Conservation (phyloP, 306 rosid species). For the Castanea crenata region DNA sequence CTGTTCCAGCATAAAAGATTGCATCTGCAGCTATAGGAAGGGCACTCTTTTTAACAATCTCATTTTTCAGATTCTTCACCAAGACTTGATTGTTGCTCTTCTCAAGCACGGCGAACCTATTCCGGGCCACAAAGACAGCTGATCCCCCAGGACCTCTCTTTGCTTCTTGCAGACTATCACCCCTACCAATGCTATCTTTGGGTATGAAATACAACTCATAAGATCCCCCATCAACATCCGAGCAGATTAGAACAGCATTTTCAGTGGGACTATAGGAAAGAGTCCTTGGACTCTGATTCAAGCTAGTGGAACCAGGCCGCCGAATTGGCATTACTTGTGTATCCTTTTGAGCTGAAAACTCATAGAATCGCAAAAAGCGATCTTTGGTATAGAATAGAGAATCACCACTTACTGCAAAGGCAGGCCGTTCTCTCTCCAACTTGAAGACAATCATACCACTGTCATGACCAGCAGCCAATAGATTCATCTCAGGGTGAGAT, state of each 20-base stretch:
- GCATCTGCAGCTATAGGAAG: constrained; percentile 79
- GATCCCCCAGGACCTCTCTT: constrained; percentile 93
- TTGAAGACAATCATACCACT: constrained; percentile 96
- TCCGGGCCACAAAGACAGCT: constrained; percentile 87
- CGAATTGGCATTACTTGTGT: constrained; percentile 81
- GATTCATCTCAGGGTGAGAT: constrained; percentile 95
- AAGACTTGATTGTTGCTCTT: constrained; percentile 67
- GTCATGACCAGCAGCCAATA: constrained; percentile 97
- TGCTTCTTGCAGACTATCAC: constrained; percentile 75
- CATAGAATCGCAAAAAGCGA: constrained; percentile 78
- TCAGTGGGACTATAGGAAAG: constrained; percentile 83
- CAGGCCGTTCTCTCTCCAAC: constrained; percentile 92
- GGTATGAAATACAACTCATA: constrained; percentile 84
- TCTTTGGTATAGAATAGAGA: constrained; percentile 74
- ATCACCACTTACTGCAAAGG: constrained; percentile 82
- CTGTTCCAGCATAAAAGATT: constrained; percentile 86
- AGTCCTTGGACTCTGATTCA: constrained; percentile 87
- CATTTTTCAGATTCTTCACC: constrained; percentile 72
- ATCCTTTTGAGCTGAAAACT: constrained; percentile 77
- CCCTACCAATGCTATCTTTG: constrained; percentile 70
- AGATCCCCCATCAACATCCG: constrained; percentile 87
- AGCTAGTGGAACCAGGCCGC: constrained; percentile 70
- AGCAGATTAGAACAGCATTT: constrained; percentile 85
- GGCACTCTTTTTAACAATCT: constrained; percentile 62
- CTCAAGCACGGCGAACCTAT: constrained; percentile 91